phyloP scores from a whole-genome alignment of 1,139 yeast species.

The Protomyces gravidus region DNA sequence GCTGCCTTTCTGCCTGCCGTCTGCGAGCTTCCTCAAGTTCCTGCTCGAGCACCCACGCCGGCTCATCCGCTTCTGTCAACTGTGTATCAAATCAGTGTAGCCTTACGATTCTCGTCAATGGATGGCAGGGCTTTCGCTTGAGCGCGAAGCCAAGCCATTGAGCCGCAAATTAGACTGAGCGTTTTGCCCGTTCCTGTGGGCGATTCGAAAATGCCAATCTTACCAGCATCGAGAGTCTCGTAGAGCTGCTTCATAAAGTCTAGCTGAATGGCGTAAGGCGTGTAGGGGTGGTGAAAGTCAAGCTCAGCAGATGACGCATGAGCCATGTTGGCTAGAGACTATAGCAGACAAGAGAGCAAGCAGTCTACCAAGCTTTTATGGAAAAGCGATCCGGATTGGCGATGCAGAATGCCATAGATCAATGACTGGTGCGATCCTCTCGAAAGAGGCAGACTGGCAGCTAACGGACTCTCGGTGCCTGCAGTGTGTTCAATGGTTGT shows the following conservation, averaged over 20 bases:
- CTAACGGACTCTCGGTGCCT: too few species aligned
- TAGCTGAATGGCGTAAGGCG: conserved; percentile 73
- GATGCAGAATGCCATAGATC: too few species aligned
- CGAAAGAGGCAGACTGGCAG: too few species aligned
- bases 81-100: not conserved
- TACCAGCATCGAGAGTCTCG: conserved; percentile 52
- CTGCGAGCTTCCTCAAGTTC: conserved; percentile 38
- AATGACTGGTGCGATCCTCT: too few species aligned
- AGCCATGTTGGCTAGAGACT: too few species aligned
- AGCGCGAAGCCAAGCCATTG: conserved; percentile 67
- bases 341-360: too few species aligned
- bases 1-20: conserved; percentile 16
- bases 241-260: conserved; percentile 73
- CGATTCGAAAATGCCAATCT: conserved; percentile 75
- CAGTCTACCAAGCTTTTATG: too few species aligned
- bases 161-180: conserved; percentile 60
- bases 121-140: conserved; percentile 40
- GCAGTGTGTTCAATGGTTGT: too few species aligned
- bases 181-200: conserved; percentile 63
- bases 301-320: too few species aligned
- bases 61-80: conserved; percentile 35
- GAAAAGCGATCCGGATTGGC: too few species aligned
- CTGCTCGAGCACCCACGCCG: conserved; percentile 42
- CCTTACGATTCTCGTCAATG: not conserved
- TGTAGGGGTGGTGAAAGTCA: conserved; percentile 66